Percentiles rank a stretch among this genome's conserved stretches.
phyloP scores from a whole-genome alignment of 495 filamentous ascomycete species.

The Talaromyces adpressus region DNA sequence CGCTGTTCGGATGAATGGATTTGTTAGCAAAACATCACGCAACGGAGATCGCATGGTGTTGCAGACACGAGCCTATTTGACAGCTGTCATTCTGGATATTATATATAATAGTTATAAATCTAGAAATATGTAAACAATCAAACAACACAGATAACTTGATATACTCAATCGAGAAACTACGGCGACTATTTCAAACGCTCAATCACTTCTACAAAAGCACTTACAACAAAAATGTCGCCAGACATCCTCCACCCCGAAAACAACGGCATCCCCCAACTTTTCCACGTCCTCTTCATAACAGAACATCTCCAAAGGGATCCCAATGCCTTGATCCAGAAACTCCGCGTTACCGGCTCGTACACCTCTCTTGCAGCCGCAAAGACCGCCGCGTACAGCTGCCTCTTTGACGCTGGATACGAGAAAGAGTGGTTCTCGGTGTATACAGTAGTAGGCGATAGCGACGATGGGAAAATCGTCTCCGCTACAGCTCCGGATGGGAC shows the following conservation, averaged over 20 bases:
- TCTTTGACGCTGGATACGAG: constrained; percentile 17
- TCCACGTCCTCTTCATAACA: constrained; percentile 12
- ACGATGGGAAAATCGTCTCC: constrained; percentile 10
- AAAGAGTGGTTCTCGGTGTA: constrained; percentile 15
- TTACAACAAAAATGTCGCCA: neutral
- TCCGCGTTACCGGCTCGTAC: constrained; percentile 17
- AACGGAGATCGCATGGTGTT: constrained; percentile 3
- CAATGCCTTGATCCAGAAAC: constrained; percentile 10
- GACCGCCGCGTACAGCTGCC: constrained; percentile 14
- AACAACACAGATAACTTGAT: neutral
- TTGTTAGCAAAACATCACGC: no score
- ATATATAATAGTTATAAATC: neutral
- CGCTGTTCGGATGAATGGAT: neutral
- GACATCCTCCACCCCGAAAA: neutral
- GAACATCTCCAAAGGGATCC: constrained; percentile 10
- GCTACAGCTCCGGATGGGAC: constrained; percentile 15
- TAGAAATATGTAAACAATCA: neutral
- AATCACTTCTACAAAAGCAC: neutral
- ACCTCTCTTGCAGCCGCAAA: constrained; percentile 14
- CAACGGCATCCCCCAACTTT: constrained; percentile 8
- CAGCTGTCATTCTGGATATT: no score
- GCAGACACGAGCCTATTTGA: no score
- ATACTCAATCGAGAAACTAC: neutral
- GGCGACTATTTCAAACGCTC: neutral
- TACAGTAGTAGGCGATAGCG: neutral